A percentile compares a stretch with the other conserved stretches of the same genome.
Conservation (phyloP, 192 early-diverging fungal genomes). For the Gryganskiella cystojenkinii region DNA sequence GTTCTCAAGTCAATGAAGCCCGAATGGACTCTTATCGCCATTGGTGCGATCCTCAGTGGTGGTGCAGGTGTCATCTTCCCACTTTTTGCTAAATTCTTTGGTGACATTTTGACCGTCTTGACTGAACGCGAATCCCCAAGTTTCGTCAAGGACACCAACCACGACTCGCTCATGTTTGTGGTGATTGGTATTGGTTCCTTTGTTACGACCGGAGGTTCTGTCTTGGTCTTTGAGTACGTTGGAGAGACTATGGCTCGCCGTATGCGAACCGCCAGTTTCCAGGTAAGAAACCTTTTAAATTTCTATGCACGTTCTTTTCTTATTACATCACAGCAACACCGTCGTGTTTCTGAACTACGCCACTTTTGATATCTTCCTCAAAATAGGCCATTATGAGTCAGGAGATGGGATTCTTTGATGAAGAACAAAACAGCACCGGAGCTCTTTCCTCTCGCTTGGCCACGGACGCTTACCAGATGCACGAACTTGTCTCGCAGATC, state of each 20-base stretch:
- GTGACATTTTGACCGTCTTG: constrained; percentile 12
- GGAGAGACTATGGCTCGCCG: constrained; percentile 46
- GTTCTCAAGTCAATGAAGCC: constrained; percentile 64
- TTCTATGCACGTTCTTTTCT: not conserved
- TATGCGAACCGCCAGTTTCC: constrained; percentile 45
- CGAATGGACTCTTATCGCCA: constrained; percentile 61
- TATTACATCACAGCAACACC: not conserved
- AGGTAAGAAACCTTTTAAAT: constrained; percentile 13
- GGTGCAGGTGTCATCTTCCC: constrained; percentile 83
- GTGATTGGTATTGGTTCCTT: constrained; percentile 61
- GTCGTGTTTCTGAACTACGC: not conserved
- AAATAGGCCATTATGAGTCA: constrained; percentile 77
- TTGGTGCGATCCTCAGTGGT: constrained; percentile 70
- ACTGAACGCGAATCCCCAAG: not conserved
- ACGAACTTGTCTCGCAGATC: constrained; percentile 61
- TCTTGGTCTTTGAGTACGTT: constrained; percentile 33
- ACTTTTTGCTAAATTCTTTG: constrained; percentile 78
- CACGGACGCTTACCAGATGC: constrained; percentile 81
- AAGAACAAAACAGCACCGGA: constrained; percentile 75
- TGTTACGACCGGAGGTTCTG: constrained; percentile 52
- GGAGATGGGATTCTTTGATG: constrained; percentile 90
- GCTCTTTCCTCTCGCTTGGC: constrained; percentile 85
- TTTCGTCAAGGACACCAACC: constrained; percentile 44
- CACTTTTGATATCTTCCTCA: not conserved
- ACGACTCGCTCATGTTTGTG: constrained; percentile 56